These are phyloP conservation scores for Actinidia arguta DNA, from an alignment of 179 eudicot genomes.

Conservation along the genomic window DNA sequence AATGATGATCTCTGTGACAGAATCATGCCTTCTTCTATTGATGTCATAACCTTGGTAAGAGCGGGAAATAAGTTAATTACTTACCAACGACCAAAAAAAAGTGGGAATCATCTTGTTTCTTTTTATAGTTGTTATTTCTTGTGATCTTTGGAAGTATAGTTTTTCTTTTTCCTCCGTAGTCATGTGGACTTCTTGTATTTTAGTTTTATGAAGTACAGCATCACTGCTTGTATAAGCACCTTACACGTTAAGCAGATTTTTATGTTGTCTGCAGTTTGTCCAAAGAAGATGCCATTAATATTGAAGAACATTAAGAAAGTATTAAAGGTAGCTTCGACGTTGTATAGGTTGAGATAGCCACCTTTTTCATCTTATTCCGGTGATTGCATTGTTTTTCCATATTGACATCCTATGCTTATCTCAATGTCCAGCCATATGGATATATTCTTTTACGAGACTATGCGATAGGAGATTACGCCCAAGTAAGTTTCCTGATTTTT, in stretches of 20 bases:
- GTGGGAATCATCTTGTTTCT: background rate
- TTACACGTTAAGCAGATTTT: constrained; percentile 72
- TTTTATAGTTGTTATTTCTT: background rate
- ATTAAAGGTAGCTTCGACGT: constrained; percentile 56
- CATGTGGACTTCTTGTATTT: background rate
- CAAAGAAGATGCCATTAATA: constrained; percentile 70
- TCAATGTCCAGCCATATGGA: constrained; percentile 72
- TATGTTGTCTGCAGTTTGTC: constrained; percentile 89
- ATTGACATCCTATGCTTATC: constrained; percentile 4
- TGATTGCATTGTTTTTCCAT: background rate
- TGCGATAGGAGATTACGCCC: constrained; percentile 91
- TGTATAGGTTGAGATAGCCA: background rate
- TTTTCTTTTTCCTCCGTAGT: background rate
- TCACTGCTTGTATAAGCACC: constrained; percentile 25
- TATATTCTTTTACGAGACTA: constrained; percentile 82
- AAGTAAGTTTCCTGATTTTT: constrained; percentile 41
- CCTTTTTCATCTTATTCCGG: background rate
- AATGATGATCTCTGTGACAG: constrained; percentile 65
- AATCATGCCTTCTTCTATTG: constrained; percentile 71
- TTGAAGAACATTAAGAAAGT: constrained; percentile 65
- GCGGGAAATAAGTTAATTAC: background rate
- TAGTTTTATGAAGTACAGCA: background rate
- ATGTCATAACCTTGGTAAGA: constrained; percentile 80
- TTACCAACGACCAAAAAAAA: background rate
- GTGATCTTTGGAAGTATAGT: background rate